These are phyloP conservation scores for Diospyros kaki DNA, from an alignment of 148 eudicot species.

Conservation along the genomic window DNA sequence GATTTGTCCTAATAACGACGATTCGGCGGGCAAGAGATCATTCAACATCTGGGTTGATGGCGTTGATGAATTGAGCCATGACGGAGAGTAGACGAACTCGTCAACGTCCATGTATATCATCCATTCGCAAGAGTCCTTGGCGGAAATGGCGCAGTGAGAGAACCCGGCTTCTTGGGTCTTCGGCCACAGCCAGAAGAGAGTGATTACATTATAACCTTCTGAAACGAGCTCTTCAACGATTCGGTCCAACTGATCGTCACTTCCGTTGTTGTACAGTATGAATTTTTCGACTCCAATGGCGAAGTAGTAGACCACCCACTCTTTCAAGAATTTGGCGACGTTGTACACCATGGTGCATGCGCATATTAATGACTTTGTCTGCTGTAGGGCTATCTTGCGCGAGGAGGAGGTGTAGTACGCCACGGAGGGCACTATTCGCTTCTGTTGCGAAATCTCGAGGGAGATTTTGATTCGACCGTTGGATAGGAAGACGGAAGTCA, in stretches of 20 bases:
- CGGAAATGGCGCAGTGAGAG: conserved; percentile 48
- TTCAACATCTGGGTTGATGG: conserved; percentile 27
- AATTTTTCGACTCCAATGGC: conserved; percentile 59
- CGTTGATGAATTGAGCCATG: conserved; percentile 24
- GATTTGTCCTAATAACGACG: conserved; percentile 24
- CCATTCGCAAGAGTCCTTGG: conserved; percentile 46
- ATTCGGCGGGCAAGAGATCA: conserved; percentile 16
- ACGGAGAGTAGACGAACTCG: conserved; percentile 53
- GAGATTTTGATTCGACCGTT: conserved; percentile 30
- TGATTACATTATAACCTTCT: conserved; percentile 43
- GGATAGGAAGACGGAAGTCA: conserved; percentile 21
- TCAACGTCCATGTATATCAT: conserved; percentile 58
- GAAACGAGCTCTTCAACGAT: conserved; percentile 29
- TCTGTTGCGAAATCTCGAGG: conserved; percentile 30
- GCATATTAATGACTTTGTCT: conserved; percentile 38
- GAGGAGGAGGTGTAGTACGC: conserved; percentile 31
- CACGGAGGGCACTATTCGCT: conserved; percentile 39
- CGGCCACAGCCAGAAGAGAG: conserved; percentile 65
- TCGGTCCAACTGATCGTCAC: conserved; percentile 43
- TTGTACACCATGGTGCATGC: conserved; percentile 78
- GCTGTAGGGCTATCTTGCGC: conserved; percentile 21
- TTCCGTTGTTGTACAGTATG: conserved; percentile 63
- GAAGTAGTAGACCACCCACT: conserved; percentile 69
- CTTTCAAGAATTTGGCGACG: conserved; percentile 49
- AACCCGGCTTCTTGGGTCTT: conserved; percentile 83